phyloP scores from a whole-genome alignment of 2,329 filamentous ascomycete genomes.

The Hymenoscyphus linearis region DNA sequence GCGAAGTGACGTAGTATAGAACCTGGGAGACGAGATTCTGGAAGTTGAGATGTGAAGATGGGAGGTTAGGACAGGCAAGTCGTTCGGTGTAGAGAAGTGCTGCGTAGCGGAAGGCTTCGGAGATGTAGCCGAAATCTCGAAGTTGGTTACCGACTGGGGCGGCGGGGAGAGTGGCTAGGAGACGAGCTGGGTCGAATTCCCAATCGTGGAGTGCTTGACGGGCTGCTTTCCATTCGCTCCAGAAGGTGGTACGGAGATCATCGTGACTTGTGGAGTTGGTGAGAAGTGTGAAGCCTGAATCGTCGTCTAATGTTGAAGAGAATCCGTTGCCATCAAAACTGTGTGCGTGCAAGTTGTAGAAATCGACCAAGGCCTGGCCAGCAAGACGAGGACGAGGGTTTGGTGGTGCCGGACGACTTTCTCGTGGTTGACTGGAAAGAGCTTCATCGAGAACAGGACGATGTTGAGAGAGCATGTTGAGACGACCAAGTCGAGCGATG shows the following conservation, averaged over 20 bases:
- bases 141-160: conserved; percentile 55
- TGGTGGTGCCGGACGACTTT: conserved; percentile 27
- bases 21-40: conserved; percentile 78
- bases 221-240: conserved; percentile 80
- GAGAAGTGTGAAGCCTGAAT: conserved; percentile 41
- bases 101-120: conserved; percentile 84
- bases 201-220: conserved; percentile 72
- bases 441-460: conserved; percentile 48
- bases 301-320: conserved; percentile 48
- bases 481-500: conserved; percentile 73
- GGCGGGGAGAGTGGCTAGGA: conserved; percentile 46
- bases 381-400: conserved; percentile 35
- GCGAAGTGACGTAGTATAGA: conserved; percentile 74
- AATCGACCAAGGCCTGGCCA: conserved; percentile 40
- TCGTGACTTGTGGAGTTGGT: conserved; percentile 42
- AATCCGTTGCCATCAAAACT: conserved; percentile 66
- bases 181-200: conserved; percentile 60
- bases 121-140: conserved; percentile 73
- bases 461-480: conserved; percentile 78
- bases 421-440: conserved; percentile 21
- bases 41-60: conserved; percentile 71
- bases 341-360: conserved; percentile 48
- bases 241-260: conserved; percentile 63
- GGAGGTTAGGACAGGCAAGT: conserved; percentile 68
- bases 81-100: conserved; percentile 87